Base-by-base conservation (phyloP, 2,329 filamentous ascomycete genomes). In the Scedosporium dehoogii region DNA sequence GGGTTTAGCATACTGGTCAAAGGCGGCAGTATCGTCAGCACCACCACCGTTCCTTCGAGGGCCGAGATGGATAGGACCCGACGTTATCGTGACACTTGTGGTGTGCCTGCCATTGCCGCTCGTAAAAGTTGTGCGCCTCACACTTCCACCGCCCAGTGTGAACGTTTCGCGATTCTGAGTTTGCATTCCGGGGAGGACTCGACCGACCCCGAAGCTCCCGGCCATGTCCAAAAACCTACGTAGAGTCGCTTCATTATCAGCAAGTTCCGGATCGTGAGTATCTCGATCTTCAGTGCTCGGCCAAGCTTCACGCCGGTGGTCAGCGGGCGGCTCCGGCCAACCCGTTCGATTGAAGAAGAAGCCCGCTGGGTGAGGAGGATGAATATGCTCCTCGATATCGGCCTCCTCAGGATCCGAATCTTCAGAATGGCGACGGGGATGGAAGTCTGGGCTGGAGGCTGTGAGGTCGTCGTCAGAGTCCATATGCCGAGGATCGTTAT, bases 401-500 rank as follows among this genome's bases (percentile, higher is more conserved):
- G 75, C 80, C 67, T 85, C 83, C 14, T 84, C 83, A 1, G 82
- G 82, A 63, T 86, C 84, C 1, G 82, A 83, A 63, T 81, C 76
- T 58, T 75, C 73, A 57, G 67, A 63, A 53, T 66, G 64, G 48
- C 65, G 69, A 46, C 65, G 66, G n/a, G 68, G 68, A 16, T 66
- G 62, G n/a, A 65, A 64, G 61, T 71, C 71, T 42, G 72, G 68
- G 5, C 73, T 72, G 3, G 71, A 72, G 25, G 69, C 67, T 55
- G 66, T 65, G 29, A 70, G 71, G 23, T 67, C 65, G 27, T 65
- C 64, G 18, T 73, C 70, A 23, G 73, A 68, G 7, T 72, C 64
- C 33, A 72, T 66, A 1, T 73, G 67, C 65, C 88, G 82, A 9
- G 88, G 88, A 67, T 92, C 89, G 67, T 85, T 85, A 2, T 82